Conservation (phyloP, 2,329 filamentous ascomycete genomes). For the Calonectria henricotiae region DNA sequence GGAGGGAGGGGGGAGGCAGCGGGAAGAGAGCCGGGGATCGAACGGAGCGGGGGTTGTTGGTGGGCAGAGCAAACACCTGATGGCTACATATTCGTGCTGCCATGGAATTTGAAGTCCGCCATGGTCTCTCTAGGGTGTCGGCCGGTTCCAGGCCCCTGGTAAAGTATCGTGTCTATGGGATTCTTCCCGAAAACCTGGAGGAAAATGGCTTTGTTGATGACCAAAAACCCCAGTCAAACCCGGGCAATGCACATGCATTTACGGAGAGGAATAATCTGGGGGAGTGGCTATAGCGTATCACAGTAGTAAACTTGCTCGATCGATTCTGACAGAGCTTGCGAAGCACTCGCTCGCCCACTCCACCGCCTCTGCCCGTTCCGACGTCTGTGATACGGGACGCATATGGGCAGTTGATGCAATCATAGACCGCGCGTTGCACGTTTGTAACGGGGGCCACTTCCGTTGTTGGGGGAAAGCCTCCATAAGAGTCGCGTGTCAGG, state of each 20-base stretch:
- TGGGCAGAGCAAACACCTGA: constrained; percentile 46
- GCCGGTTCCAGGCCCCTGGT: constrained; percentile 13
- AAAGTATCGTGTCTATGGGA: constrained; percentile 13
- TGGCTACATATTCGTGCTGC: constrained; percentile 37
- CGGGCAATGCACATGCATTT: constrained; percentile 4
- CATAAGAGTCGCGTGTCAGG: constrained; percentile 29
- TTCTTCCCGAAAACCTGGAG: constrained; percentile 27
- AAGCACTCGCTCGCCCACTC: constrained; percentile 7
- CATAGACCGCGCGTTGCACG: constrained; percentile 21
- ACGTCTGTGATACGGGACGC: constrained; percentile 27
- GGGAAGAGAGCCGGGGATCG: constrained; percentile 15
- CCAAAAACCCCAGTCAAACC: constrained; percentile 2
- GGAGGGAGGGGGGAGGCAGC: background rate
- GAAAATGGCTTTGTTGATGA: constrained; percentile 22
- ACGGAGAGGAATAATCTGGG: constrained; percentile 20
- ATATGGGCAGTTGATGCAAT: background rate
- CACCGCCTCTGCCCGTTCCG: constrained; percentile 11
- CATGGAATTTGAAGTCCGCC: constrained; percentile 33
- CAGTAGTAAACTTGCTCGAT: background rate
- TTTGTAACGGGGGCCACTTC: constrained; percentile 31
- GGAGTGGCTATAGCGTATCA: constrained; percentile 33
- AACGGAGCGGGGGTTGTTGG: constrained; percentile 29
- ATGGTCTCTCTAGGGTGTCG: constrained; percentile 18
- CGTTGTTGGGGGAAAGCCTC: constrained; percentile 4
- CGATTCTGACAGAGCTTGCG: constrained; percentile 15